These are phyloP conservation scores for Linaria vulgaris DNA, from an alignment of 257 asterid genomes.

Conservation along the genomic window DNA sequence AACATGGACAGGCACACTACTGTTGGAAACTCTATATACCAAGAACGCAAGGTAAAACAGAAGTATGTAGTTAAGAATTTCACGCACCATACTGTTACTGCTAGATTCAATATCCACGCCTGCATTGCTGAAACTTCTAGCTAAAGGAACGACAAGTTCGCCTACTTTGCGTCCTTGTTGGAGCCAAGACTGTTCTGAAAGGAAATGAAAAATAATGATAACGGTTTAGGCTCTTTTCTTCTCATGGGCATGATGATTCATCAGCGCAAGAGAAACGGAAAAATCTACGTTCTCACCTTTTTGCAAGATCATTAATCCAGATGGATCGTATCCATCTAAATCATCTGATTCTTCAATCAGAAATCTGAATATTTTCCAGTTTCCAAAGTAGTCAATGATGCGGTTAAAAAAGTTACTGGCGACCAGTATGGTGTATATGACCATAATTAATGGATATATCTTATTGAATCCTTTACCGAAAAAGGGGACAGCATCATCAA, in stretches of 20 bases:
- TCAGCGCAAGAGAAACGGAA: slow-evolving; percentile 4
- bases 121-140: slow-evolving; percentile 59
- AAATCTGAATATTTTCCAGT: slow-evolving; percentile 68
- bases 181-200: slow-evolving; percentile 66
- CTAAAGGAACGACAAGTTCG: slow-evolving; percentile 74
- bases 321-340: slow-evolving; percentile 63
- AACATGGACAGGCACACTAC: too few relatives aligned
- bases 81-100: slow-evolving; percentile 40
- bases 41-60: neutral
- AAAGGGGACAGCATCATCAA: slow-evolving; percentile 83
- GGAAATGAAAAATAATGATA: slow-evolving; percentile 6
- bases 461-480: slow-evolving; percentile 77
- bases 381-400: slow-evolving; percentile 51
- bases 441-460: slow-evolving; percentile 80
- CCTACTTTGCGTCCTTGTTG: slow-evolving; percentile 78
- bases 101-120: slow-evolving; percentile 55
- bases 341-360: slow-evolving; percentile 61
- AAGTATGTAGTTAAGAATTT: slow-evolving; percentile 11
- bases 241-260: neutral
- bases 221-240: slow-evolving; percentile 1
- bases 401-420: slow-evolving; percentile 68
- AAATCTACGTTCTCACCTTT: slow-evolving; percentile 41
- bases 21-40: neutral
- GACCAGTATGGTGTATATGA: slow-evolving; percentile 58
- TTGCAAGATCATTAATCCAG: slow-evolving; percentile 65